phyloP scores from a whole-genome alignment of 768 basidiomycete genomes.

The Kwoniella bestiolae region DNA sequence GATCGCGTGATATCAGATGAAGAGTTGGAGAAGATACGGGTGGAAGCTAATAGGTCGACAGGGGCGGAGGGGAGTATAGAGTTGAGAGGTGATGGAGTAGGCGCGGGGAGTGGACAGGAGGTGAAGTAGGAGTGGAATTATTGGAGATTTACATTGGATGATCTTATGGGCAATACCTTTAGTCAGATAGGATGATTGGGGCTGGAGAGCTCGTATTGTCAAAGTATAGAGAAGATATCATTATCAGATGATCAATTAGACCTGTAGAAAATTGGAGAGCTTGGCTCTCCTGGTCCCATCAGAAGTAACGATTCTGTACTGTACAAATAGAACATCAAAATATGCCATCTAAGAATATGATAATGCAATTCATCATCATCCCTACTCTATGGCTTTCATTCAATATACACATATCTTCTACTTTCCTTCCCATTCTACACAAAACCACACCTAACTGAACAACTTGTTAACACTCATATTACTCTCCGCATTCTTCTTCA shows the following conservation, averaged over 20 bases:
- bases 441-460: constrained; percentile 71
- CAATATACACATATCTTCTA: not conserved
- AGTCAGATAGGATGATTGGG: no score
- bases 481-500: constrained; percentile 96
- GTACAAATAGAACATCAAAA: no score
- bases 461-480: constrained; percentile 94
- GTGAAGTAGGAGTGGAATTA: constrained; percentile 20
- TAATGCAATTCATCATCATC: constrained; percentile 12
- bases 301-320: no score
- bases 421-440: no score
- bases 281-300: no score
- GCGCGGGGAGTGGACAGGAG: constrained; percentile 50
- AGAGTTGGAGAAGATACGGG: constrained; percentile 32
- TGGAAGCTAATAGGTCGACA: constrained; percentile 19
- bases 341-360: no score
- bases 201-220: no score
- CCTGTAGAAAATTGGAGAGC: no score
- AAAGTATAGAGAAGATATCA: no score
- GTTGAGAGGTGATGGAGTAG: constrained; percentile 46
- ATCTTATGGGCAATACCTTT: not conserved
- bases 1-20: constrained; percentile 30
- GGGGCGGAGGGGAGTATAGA: constrained; percentile 43
- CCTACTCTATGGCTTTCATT: not conserved
- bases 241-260: no score
- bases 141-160: no score